A percentile compares a stretch with the other conserved stretches of the same genome.
These are phyloP conservation scores for Tetrahymena malaccensis DNA, from an alignment of 73 alveolate genomes.

Conservation along the genomic window DNA sequence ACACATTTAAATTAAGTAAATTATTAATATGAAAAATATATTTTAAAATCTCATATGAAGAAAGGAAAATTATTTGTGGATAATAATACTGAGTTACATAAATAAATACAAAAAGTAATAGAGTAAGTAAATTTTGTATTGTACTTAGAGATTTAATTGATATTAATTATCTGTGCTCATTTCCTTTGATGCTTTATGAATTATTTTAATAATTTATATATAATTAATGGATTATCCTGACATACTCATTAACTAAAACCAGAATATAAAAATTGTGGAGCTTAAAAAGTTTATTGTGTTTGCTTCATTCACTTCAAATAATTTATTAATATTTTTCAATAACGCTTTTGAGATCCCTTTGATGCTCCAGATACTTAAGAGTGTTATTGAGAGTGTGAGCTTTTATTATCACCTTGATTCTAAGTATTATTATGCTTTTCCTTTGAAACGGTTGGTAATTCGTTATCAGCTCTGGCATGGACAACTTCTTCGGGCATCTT, in stretches of 20 bases:
- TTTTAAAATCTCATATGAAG: not conserved
- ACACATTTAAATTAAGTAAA: too few species aligned
- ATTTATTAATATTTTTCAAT: not conserved
- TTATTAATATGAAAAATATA: too few species aligned
- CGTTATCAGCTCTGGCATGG: conserved; percentile 24
- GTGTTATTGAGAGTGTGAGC: not conserved
- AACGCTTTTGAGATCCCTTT: not conserved
- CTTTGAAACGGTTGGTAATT: conserved; percentile 25
- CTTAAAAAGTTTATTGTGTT: not conserved
- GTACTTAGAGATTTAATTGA: not conserved
- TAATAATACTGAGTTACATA: not conserved
- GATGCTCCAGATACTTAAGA: not conserved
- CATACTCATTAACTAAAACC: not conserved
- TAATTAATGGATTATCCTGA: not conserved
- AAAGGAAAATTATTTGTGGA: not conserved
- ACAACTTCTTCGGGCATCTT: conserved; percentile 79
- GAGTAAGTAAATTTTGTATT: not conserved
- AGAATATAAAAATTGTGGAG: not conserved
- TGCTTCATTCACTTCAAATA: not conserved
- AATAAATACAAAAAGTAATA: not conserved
- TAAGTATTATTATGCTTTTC: not conserved
- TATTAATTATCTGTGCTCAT: not conserved
- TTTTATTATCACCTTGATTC: not conserved
- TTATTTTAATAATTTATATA: not conserved
- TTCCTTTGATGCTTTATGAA: not conserved